Evolutionary conservation across 2,329 filamentous ascomycete genomes (phyloP).

Genomic region (Colletotrichum shisoi): DNA sequence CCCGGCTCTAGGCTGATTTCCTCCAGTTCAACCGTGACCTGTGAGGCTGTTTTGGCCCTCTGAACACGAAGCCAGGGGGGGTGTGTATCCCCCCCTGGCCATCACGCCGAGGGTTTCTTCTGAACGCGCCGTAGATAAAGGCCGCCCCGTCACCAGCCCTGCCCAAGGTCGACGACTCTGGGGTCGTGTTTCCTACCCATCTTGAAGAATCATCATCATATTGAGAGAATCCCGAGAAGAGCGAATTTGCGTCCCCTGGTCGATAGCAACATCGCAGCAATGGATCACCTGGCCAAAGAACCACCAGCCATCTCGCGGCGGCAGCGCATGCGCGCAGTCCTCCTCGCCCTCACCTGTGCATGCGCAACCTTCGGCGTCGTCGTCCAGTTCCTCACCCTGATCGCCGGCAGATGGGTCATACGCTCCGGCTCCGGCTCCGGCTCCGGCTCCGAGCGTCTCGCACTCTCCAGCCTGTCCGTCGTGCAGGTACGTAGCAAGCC

Average conservation of each 20-base stretch:
- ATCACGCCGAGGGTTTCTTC: too few relatives aligned
- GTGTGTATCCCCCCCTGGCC: not conserved
- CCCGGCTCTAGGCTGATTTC: not conserved
- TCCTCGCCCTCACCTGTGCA: conserved; percentile 12
- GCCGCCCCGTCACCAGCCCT: not conserved
- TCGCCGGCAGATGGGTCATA: conserved; percentile 29
- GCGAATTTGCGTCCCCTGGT: too few relatives aligned
- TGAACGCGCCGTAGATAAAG: not conserved
- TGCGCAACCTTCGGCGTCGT: not conserved
- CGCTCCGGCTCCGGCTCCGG: conserved; percentile 1
- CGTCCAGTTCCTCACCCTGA: conserved; percentile 23
- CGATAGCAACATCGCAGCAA: not conserved
- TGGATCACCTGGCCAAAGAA: not conserved
- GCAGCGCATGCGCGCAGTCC: conserved; percentile 3
- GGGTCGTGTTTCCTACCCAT: too few relatives aligned
- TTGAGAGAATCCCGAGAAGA: too few relatives aligned
- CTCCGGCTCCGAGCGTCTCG: conserved; percentile 11
- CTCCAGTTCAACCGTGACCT: not conserved
- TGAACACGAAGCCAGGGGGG: not conserved
- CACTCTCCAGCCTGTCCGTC: conserved; percentile 24
- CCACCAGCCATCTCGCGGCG: not conserved
- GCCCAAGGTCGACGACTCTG: not conserved
- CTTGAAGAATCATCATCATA: too few relatives aligned
- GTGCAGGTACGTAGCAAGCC: conserved; percentile 13
- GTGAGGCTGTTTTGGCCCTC: not conserved